These are phyloP conservation scores for Endoconidiophora polonica DNA, from an alignment of 2,329 filamentous ascomycete genomes.

Conservation along the genomic window DNA sequence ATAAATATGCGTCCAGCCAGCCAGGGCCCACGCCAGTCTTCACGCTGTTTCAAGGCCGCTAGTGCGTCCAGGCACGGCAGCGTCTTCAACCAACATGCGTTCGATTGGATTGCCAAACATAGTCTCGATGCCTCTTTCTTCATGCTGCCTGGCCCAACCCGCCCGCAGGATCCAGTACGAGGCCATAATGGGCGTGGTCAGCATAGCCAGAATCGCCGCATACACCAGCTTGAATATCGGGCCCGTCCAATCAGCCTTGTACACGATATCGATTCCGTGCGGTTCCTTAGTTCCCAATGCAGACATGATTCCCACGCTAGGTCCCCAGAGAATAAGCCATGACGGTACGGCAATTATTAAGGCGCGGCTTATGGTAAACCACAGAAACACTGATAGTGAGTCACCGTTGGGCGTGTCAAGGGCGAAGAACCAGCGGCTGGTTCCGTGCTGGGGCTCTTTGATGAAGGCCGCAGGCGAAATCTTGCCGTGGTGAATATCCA, in stretches of 20 bases:
- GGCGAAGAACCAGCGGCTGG: conserved; percentile 27
- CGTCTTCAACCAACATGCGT: neutral
- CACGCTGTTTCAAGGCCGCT: too few relatives aligned
- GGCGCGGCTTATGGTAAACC: conserved; percentile 26
- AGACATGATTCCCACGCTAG: conserved; percentile 27
- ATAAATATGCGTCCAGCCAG: too few relatives aligned
- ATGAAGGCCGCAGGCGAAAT: conserved; percentile 31
- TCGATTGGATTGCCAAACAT: neutral
- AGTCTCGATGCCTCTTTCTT: neutral
- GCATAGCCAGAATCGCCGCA: conserved; percentile 28
- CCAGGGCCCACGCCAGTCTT: too few relatives aligned
- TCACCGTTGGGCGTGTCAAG: conserved; percentile 20
- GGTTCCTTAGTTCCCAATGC: conserved; percentile 20
- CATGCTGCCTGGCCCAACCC: conserved; percentile 17
- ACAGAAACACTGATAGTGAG: conserved; percentile 21
- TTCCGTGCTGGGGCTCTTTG: conserved; percentile 20
- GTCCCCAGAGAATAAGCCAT: conserved; percentile 29
- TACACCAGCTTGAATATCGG: conserved; percentile 33
- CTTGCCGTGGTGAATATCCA: conserved; percentile 27
- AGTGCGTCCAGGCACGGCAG: too few relatives aligned
- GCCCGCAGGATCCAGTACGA: conserved; percentile 33
- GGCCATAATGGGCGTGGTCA: conserved; percentile 32
- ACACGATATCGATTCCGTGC: conserved; percentile 27
- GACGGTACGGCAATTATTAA: conserved; percentile 21
- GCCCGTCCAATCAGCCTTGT: conserved; percentile 26